Conservation (phyloP, 164 flowering plant species). For the Magnolia officinalis region DNA sequence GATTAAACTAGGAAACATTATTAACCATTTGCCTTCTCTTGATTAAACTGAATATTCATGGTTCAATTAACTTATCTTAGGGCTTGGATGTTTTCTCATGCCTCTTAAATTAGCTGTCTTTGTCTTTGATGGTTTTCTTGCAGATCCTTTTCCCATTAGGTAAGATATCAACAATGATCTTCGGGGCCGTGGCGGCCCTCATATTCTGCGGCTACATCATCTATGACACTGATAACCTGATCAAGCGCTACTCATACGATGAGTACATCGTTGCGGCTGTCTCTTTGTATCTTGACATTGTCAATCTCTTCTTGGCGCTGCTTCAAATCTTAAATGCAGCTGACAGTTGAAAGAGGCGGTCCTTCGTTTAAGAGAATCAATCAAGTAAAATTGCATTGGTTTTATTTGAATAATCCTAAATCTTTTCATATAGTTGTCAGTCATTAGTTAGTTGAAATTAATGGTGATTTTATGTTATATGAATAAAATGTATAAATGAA, state of each 20-base stretch:
- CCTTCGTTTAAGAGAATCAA: not conserved
- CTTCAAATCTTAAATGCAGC: constrained; percentile 59
- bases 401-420: no score
- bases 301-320: constrained; percentile 74
- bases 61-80: no score
- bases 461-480: no score
- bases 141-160: constrained; percentile 83
- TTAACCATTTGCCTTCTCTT: not conserved
- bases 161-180: constrained; percentile 55
- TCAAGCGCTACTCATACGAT: constrained; percentile 78
- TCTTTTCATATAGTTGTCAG: no score
- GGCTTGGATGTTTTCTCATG: no score
- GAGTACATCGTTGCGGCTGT: constrained; percentile 92
- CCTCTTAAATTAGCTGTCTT: no score
- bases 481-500: no score
- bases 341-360: constrained; percentile 21
- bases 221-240: constrained; percentile 85
- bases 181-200: constrained; percentile 64
- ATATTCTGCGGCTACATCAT: constrained; percentile 88
- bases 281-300: constrained; percentile 63
- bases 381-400: no score
- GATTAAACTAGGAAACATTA: no score
- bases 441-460: no score
- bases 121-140: constrained; percentile 14
- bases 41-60: not conserved